Conservation (phyloP, 1,284 basidiomycete genomes). For the Ganoderma multipileum region DNA sequence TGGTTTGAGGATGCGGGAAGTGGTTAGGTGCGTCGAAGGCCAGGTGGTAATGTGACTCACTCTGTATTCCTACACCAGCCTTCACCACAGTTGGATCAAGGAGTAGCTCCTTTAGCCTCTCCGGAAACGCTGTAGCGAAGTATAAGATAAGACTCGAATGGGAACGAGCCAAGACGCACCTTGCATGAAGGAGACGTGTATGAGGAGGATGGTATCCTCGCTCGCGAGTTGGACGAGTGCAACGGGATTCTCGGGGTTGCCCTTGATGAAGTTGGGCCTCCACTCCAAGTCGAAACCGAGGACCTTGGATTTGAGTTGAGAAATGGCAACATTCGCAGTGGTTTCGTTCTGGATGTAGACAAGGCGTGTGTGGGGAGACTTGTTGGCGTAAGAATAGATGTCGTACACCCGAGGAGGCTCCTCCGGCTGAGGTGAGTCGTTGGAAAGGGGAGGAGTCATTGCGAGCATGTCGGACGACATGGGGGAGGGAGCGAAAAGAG, state of each 20-base stretch:
- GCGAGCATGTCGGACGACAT: conserved; percentile 9
- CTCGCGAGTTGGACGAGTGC: conserved; percentile 75
- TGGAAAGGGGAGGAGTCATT: conserved; percentile 9
- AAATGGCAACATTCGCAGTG: conserved; percentile 35
- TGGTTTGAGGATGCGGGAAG: conserved; percentile 35
- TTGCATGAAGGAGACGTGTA: conserved; percentile 69
- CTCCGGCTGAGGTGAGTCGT: conserved; percentile 7
- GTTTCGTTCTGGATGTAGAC: conserved; percentile 36
- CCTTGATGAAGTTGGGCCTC: conserved; percentile 63
- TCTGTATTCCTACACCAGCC: conserved; percentile 73
- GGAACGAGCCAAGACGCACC: conserved; percentile 44
- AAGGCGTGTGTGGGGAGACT: conserved; percentile 34
- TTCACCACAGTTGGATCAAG: conserved; percentile 59
- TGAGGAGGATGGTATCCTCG: conserved; percentile 56
- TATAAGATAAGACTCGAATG: neutral
- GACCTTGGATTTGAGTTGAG: conserved; percentile 29
- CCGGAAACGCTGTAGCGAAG: conserved; percentile 57
- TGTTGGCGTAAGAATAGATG: conserved; percentile 35
- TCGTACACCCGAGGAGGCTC: conserved; percentile 31
- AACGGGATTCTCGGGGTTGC: conserved; percentile 63
- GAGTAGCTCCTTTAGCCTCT: conserved; percentile 55
- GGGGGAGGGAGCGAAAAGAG: neutral
- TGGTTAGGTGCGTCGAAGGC: neutral
- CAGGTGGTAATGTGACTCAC: conserved; percentile 44
- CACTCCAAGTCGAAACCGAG: conserved; percentile 80